These are phyloP conservation scores for Podospora conica DNA, from an alignment of 495 filamentous ascomycete genomes.

Conservation along the genomic window DNA sequence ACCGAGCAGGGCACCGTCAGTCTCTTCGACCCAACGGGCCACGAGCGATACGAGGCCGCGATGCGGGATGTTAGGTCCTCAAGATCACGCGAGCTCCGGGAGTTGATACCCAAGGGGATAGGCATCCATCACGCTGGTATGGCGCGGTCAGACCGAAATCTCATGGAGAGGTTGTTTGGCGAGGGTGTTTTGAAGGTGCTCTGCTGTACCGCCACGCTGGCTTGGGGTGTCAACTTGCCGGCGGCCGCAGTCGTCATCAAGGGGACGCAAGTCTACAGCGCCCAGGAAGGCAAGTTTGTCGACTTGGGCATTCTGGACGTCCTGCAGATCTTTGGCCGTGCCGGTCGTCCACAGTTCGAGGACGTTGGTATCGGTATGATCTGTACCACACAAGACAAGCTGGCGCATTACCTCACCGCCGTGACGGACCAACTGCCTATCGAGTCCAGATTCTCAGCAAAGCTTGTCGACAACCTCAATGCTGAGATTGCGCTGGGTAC, in stretches of 20 bases:
- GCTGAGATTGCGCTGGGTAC: constrained; percentile 92
- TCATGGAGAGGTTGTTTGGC: constrained; percentile 84
- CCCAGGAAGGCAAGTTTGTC: constrained; percentile 92
- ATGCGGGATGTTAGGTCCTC: constrained; percentile 75
- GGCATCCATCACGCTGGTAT: constrained; percentile 96
- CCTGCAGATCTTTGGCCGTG: constrained; percentile 96
- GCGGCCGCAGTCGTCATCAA: constrained; percentile 97
- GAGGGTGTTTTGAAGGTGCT: constrained; percentile 89
- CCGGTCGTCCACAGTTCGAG: constrained; percentile 94
- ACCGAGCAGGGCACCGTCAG: constrained; percentile 67
- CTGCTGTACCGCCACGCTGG: constrained; percentile 95
- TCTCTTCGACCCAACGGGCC: constrained; percentile 71
- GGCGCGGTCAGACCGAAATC: constrained; percentile 84
- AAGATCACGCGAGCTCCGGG: constrained; percentile 76
- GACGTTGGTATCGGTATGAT: constrained; percentile 96
- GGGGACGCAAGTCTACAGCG: constrained; percentile 93
- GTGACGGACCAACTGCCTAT: constrained; percentile 96
- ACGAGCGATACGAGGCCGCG: constrained; percentile 65
- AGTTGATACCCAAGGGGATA: constrained; percentile 81
- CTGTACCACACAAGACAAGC: constrained; percentile 85
- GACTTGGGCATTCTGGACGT: constrained; percentile 97
- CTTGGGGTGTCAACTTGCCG: constrained; percentile 98
- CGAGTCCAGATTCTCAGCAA: constrained; percentile 84
- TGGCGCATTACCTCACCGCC: constrained; percentile 85
- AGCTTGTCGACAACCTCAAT: constrained; percentile 93